Percentiles rank a stretch among this genome's conserved stretches.
Conservation (phyloP, 306 rosid species). For the Prunus davidiana region DNA sequence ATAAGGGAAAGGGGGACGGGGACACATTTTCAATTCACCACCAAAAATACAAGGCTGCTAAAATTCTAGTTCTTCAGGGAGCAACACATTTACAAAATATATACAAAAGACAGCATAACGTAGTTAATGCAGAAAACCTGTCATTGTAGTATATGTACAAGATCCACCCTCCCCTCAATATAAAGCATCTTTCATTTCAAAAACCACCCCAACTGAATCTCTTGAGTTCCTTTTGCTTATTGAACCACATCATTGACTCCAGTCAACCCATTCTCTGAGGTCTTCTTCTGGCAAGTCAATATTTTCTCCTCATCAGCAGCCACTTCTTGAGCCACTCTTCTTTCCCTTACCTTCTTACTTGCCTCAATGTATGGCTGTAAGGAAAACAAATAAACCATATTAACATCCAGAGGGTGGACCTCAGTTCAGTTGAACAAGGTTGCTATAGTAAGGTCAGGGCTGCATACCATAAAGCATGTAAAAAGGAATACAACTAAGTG, state of each 20-base stretch:
- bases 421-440: neutral
- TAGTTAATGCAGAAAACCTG: neutral
- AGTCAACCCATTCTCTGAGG: neutral
- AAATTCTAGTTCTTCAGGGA: neutral
- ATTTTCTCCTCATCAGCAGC: neutral
- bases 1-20: neutral
- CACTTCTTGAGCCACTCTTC: neutral
- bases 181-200: neutral
- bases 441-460: too few relatives aligned
- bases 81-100: neutral
- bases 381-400: neutral
- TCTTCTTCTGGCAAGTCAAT: neutral
- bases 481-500: too few relatives aligned
- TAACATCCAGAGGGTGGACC: neutral
- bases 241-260: neutral
- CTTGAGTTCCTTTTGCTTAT: neutral
- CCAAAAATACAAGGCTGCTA: neutral
- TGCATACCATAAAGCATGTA: neutral
- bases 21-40: neutral
- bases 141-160: neutral
- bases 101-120: neutral
- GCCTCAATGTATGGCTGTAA: slow-evolving; percentile 31
- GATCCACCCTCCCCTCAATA: neutral
- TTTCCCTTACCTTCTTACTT: slow-evolving; percentile 27
- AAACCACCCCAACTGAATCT: neutral